A percentile compares a stretch with the other conserved stretches of the same genome.
Evolutionary conservation across 225 moss, liverwort and hornwort genomes (phyloP).

Genomic region (Rhytidiadelphus loreus): DNA sequence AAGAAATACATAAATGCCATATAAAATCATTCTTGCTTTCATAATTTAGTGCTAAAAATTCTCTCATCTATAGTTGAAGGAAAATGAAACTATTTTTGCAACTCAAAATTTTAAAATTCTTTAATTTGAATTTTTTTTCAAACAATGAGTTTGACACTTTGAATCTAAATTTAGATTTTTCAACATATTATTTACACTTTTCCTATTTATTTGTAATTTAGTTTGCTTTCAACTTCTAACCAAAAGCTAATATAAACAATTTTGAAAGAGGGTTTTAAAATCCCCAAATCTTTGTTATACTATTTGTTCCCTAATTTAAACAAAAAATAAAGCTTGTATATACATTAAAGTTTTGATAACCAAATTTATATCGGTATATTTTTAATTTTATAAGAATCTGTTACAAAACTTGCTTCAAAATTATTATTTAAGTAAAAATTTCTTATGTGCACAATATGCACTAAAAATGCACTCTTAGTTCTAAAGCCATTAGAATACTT

Average conservation of each 20-base stretch:
- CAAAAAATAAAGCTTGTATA: not conserved
- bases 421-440: not conserved
- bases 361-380: not conserved
- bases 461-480: not conserved
- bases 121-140: not conserved
- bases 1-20: too few species aligned
- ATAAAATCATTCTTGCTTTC: too few species aligned
- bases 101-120: too few species aligned
- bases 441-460: not conserved
- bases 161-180: not conserved
- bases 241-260: not conserved
- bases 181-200: not conserved
- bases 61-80: too few species aligned
- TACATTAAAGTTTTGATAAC: not conserved
- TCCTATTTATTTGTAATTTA: not conserved
- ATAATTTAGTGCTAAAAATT: too few species aligned
- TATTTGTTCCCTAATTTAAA: not conserved
- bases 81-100: not conserved
- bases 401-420: not conserved
- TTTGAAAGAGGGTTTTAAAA: not conserved
- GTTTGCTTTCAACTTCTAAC: not conserved
- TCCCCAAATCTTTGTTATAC: not conserved
- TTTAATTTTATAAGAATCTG: not conserved
- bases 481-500: fast-evolving
- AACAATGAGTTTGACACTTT: not conserved